A percentile compares a stretch with the other conserved stretches of the same genome.
Evolutionary conservation across 176 grass and related monocot species (phyloP).

Genomic region (Aegilops sharonensis): DNA sequence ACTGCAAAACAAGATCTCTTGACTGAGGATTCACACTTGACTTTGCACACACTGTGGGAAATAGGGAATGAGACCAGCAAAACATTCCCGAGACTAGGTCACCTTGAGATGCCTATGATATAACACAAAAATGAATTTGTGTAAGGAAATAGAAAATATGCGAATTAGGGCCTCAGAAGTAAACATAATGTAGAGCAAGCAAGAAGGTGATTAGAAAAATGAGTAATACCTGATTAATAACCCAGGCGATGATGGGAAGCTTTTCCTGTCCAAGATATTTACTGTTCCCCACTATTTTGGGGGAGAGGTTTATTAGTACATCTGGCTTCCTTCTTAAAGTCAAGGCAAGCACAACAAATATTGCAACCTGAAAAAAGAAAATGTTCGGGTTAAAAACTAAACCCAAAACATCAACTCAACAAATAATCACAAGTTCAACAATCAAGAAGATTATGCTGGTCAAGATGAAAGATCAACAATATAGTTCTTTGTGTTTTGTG

Average conservation of each 20-base stretch:
- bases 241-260: conserved; percentile 80
- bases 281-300: conserved; percentile 66
- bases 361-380: conserved; percentile 66
- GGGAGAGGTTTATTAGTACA: conserved; percentile 46
- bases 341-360: conserved; percentile 88
- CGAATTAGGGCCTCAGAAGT: background rate
- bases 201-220: background rate
- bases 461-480: conserved; percentile 10
- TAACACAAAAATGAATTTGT: background rate
- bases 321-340: conserved; percentile 84
- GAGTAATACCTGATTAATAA: conserved; percentile 70
- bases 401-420: background rate
- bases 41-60: conserved; percentile 80
- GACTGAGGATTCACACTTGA: conserved; percentile 70
- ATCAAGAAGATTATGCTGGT: background rate
- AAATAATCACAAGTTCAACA: background rate
- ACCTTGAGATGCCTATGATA: conserved; percentile 72
- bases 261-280: conserved; percentile 89
- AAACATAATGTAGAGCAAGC: background rate
- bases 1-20: conserved; percentile 88
- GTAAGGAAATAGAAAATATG: conserved; percentile 4
- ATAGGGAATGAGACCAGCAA: conserved; percentile 75
- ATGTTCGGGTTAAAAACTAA: conserved; percentile 16
- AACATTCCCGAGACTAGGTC: conserved; percentile 84
- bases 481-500: background rate